Evolutionary conservation across 805 yeast species (phyloP), one percentile per base, ranked within the genome.

Genomic region (Candida schatavii): DNA sequence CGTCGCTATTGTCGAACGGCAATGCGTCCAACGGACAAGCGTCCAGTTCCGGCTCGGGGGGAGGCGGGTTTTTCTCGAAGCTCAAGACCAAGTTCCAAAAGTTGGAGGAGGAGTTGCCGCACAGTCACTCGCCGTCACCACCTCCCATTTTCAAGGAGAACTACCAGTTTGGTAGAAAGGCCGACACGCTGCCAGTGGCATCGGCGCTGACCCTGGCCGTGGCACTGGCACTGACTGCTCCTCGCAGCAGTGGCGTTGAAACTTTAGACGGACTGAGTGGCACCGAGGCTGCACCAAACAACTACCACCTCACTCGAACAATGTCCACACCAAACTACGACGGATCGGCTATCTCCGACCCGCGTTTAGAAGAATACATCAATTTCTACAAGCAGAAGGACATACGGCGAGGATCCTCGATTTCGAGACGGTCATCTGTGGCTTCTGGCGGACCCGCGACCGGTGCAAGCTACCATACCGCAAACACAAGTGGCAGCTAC

Each of bases 341-440:
- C 22, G 9, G 34, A 10, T 26, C 13, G 13, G 27, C 19, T 10
- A 32, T 18, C 25, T 25, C 41, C 17, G 72, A 67, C 41, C 71
- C 71, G 3, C 50, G 63, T 36, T 47, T 69, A 26, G 64, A 59
- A 15, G 70, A 66, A 29, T 69, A 66, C 39, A 57, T 68, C 38
- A 59, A 55, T 31, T 62, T 66, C 41, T 69, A 62, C 45, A 48
- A 51, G 22, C 61, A 56, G 44, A 54, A 54, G 20, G 56, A 52
- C 25, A 7, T 40, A 45, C 28, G 29, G 39, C 22, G 39, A 29
- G 25, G 27, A 31, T 27, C 43, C 14, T 18, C 38, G 31, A n/a
- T 31, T 11, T 18, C 29, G 21, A 34, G 37, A 22, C 27, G 35
- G 20, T 7, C 21, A 27, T 27, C 40, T 10, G 7, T 18, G 3